Conservation (phyloP, 169 alveolate species). For the Eimeria praecox region DNA sequence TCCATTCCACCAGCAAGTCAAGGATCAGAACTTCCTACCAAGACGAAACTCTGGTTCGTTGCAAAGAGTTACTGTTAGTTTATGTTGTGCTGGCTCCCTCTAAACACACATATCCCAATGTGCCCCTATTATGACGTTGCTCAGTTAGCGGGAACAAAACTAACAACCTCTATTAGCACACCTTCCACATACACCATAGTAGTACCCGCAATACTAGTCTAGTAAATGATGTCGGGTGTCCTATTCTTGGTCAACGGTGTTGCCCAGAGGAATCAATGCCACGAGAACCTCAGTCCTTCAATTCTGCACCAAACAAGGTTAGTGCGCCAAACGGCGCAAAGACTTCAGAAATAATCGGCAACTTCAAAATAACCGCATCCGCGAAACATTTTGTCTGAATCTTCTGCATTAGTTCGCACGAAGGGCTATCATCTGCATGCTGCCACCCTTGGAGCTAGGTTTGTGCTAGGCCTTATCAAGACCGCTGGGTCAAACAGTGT, state of each 20-base stretch:
- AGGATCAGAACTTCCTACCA: background rate
- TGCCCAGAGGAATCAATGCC: constrained; percentile 10
- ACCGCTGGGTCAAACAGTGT: background rate
- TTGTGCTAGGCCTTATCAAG: background rate
- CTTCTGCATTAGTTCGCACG: background rate
- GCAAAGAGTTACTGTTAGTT: background rate
- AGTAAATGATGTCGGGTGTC: background rate
- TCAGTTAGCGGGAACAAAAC: background rate
- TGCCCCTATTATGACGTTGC: background rate
- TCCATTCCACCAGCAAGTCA: constrained; percentile 7
- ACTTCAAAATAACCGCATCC: background rate
- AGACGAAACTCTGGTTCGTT: constrained; percentile 15
- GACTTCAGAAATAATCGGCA: background rate
- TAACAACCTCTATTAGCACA: background rate
- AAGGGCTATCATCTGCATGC: background rate
- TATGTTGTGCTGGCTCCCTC: background rate
- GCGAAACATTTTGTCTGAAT: background rate
- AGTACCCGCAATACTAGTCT: background rate
- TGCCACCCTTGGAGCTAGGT: background rate
- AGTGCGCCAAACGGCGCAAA: background rate
- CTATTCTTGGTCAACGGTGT: background rate
- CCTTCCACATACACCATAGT: background rate
- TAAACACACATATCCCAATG: background rate
- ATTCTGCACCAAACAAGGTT: background rate
- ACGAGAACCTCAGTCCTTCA: background rate